These are phyloP conservation scores for Rhodotorula diobovata DNA, from an alignment of 768 basidiomycete species.

Conservation along the genomic window DNA sequence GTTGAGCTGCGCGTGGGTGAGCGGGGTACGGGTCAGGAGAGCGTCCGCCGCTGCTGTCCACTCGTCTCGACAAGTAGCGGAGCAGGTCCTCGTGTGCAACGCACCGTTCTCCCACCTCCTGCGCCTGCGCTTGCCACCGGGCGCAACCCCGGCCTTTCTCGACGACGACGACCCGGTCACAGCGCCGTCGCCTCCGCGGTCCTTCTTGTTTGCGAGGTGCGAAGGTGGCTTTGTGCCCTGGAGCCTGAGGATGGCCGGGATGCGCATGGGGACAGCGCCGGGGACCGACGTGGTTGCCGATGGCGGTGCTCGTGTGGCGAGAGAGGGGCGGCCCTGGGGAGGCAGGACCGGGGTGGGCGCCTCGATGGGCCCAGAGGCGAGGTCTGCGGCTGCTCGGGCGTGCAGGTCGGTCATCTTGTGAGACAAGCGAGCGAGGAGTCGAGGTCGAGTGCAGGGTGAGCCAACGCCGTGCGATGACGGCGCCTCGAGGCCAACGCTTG, in stretches of 20 bases:
- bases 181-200: neutral
- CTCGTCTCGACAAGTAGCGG: neutral
- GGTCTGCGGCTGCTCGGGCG: neutral
- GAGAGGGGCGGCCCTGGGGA: neutral
- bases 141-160: neutral
- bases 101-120: slow-evolving; percentile 35
- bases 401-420: neutral
- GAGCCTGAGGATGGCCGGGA: slow-evolving; percentile 19
- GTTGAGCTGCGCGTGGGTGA: slow-evolving; percentile 12
- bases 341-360: neutral
- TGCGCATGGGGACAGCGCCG: slow-evolving; percentile 16
- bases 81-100: neutral
- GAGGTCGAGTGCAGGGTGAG: too few relatives aligned
- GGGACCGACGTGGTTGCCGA: neutral
- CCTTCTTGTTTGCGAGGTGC: neutral
- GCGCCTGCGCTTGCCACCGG: slow-evolving; percentile 10
- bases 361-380: neutral
- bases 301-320: neutral
- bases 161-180: neutral
- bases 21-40: too few relatives aligned
- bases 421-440: too few relatives aligned
- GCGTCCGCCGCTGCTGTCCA: neutral
- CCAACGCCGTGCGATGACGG: too few relatives aligned
- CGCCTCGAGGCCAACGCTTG: too few relatives aligned
- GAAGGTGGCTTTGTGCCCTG: neutral